Evolutionary conservation across 2,329 filamentous ascomycete genomes (phyloP), one percentile per base, ranked within the genome.

Genomic region (Phialocephala subalpina): DNA sequence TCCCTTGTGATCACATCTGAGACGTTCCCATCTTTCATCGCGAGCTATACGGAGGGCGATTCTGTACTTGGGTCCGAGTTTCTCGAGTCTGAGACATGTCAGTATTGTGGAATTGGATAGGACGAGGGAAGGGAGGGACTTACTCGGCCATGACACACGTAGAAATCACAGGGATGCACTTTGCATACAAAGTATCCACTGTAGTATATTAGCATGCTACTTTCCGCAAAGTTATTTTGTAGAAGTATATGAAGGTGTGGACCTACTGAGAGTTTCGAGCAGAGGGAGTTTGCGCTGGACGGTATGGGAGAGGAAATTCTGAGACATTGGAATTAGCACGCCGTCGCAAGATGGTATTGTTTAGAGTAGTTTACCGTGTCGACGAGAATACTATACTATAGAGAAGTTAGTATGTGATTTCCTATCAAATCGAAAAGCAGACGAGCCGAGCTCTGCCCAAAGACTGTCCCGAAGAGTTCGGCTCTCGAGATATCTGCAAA

Each of bases 301-400:
- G 0, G 94, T 96, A 79, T 97, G 94, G 45, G 90, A 93, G 69
- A 97, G 86, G 77, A 97, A 97, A 77, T 97, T 97, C n/a, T n/a
- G n/a, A n/a, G n/a, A n/a, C n/a, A n/a, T n/a, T n/a, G n/a, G n/a
- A n/a, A n/a, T n/a, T n/a, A n/a, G n/a, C n/a, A n/a, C n/a, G n/a
- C n/a, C n/a, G n/a, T n/a, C n/a, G n/a, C n/a, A n/a, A n/a, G n/a
- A n/a, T n/a, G n/a, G n/a, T n/a, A n/a, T n/a, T n/a, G n/a, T n/a
- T n/a, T n/a, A n/a, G n/a, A n/a, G n/a, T n/a, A n/a, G n/a, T n/a
- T n/a, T n/a, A n/a, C n/a, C 78, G 93, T 73, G 78, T 97, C 93
- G 75, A 96, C 86, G 11, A 97, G 87, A 64, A 84, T 63, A 20
- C 62, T 67, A 82, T 97, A 97, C 29, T 33, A 33, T n/a, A n/a